phyloP scores from a whole-genome alignment of 129 eudicot genomes.

The Chrysanthemum lavandulifolium region DNA sequence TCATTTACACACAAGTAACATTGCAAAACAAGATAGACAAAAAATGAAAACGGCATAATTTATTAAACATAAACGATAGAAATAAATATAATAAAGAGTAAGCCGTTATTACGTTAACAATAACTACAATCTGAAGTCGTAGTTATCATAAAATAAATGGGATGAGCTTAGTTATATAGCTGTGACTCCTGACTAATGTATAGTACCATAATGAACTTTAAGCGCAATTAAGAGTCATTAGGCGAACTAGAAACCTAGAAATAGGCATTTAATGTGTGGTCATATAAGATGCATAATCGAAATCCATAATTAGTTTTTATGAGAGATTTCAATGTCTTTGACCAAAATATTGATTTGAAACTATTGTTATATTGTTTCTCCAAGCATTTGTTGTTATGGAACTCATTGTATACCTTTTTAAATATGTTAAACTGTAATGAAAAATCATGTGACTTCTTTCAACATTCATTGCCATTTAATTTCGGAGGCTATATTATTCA shows the following conservation, averaged over 20 bases:
- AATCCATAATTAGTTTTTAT: neutral
- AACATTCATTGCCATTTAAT: too few relatives aligned
- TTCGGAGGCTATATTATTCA: too few relatives aligned
- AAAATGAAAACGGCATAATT: too few relatives aligned
- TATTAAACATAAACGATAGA: too few relatives aligned
- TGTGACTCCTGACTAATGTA: neutral
- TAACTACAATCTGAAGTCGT: too few relatives aligned
- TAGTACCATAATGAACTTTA: neutral
- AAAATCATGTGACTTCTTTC: too few relatives aligned
- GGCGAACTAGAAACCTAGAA: neutral
- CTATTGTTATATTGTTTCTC: neutral
- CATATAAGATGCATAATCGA: neutral
- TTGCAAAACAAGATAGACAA: neutral
- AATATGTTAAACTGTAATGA: too few relatives aligned
- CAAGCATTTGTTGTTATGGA: neutral
- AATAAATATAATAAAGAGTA: too few relatives aligned
- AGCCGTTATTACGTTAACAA: too few relatives aligned
- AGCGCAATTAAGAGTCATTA: neutral
- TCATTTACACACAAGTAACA: neutral
- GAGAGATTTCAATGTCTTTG: neutral
- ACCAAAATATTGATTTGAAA: neutral
- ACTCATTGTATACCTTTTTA: too few relatives aligned
- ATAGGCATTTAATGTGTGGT: conserved; percentile 1
- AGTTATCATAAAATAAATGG: too few relatives aligned
- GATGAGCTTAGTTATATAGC: too few relatives aligned